Evolutionary conservation across 225 moss, liverwort and hornwort genomes (phyloP), one percentile per base, ranked within the genome.

Genomic region (Thuidium tamariscinum): DNA sequence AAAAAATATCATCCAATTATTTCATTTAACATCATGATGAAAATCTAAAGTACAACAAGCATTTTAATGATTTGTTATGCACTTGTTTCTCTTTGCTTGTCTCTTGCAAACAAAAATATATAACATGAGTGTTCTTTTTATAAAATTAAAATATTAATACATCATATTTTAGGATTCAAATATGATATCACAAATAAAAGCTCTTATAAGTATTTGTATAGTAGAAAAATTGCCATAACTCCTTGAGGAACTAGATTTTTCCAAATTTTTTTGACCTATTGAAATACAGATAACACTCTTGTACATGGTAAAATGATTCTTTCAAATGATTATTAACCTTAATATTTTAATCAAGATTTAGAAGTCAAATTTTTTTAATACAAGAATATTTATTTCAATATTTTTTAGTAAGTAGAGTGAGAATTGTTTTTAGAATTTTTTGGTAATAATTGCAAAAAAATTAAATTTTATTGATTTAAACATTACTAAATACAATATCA

Each of bases 1-100:
- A 3, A 15, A 2, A 44, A 9, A 44, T 1, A 42, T 44, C 9
- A 27, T 16, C 1, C 1, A 71, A 16, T 71, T 16, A 44, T 44
- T 71, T 71, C 29, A 42, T 9, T 1, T 1, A 5, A 26, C 0
- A 4, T 39, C 4, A 13, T 1, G 4, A 39, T 39, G 26, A 69
- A 69, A 41, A 25, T 2, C 8, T 25, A 68, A 2, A 41, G 5
- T 1, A 41, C 1, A 8, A 22, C 0, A 0, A 42, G 3, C 9
- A 42, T 8, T 26, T 16, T 0, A 25, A 5, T 41, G 2, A 15
- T 41, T 69, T 4, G 5, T 41, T 5, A 15, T 42, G 9, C 5
- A 26, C 15, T 15, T 3, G 0, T 70, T 26, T 26, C 2, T 0
- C 3, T 8, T n/a, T n/a, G n/a, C n/a, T n/a, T 12, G 0, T 69